Evolutionary conservation across 768 basidiomycete species (phyloP).

Genomic region (Melanogaster broomeanus): DNA sequence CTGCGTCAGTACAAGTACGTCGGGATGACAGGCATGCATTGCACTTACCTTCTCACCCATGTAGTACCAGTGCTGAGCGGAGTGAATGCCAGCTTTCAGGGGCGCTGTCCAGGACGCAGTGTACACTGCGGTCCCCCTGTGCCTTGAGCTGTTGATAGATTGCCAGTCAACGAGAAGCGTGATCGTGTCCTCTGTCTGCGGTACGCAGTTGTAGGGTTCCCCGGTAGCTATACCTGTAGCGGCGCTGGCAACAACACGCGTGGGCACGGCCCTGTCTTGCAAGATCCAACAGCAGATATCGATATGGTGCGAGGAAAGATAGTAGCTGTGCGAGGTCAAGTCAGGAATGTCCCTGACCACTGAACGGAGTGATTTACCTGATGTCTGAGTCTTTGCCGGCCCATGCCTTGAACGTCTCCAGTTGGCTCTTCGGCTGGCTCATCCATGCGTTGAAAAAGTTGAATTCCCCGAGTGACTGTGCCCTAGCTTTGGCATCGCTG

Average conservation of each 20-base stretch:
- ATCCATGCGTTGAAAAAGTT: constrained; percentile 98
- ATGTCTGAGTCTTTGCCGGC: constrained; percentile 94
- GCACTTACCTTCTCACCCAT: constrained; percentile 81
- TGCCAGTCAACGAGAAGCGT: constrained; percentile 95
- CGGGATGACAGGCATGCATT: neutral
- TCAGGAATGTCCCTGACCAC: neutral
- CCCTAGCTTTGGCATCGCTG: constrained; percentile 83
- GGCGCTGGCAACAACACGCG: constrained; percentile 87
- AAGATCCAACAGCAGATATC: constrained; percentile 88
- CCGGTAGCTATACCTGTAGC: constrained; percentile 89
- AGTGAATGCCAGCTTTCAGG: constrained; percentile 84
- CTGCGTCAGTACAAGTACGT: constrained; percentile 1
- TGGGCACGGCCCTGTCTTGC: constrained; percentile 72
- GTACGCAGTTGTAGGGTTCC: constrained; percentile 85
- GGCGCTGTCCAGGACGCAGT: constrained; percentile 96
- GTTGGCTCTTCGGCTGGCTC: constrained; percentile 94
- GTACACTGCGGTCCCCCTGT: constrained; percentile 87
- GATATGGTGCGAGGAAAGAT: constrained; percentile 94
- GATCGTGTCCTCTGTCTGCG: constrained; percentile 91
- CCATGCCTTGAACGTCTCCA: constrained; percentile 95
- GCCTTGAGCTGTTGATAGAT: constrained; percentile 69
- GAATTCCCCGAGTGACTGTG: constrained; percentile 79
- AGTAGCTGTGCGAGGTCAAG: constrained; percentile 57
- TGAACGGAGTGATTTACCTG: constrained; percentile 44
- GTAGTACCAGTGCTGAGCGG: constrained; percentile 93